A percentile compares a stretch with the other conserved stretches of the same genome.
Evolutionary conservation across 2,329 filamentous ascomycete genomes (phyloP).

Genomic region (Claviceps capensis): DNA sequence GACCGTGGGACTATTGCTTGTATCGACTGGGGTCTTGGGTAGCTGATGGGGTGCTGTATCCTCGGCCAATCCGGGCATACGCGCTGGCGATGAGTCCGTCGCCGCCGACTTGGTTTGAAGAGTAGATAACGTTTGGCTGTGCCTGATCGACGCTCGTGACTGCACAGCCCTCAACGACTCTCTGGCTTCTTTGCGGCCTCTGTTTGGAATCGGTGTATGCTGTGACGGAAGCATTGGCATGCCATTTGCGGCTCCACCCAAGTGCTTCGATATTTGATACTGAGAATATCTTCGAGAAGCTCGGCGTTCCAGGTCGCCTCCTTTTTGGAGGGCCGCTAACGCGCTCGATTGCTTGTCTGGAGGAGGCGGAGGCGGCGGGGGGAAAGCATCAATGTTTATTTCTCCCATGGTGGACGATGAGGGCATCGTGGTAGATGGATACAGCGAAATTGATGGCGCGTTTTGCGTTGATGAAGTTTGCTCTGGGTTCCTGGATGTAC

Average conservation of each 20-base stretch:
- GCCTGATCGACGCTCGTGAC: slow-evolving; percentile 35
- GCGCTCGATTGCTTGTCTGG: slow-evolving; percentile 74
- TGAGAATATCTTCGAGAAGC: slow-evolving; percentile 89
- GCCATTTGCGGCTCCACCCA: slow-evolving; percentile 67
- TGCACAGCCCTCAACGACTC: slow-evolving; percentile 67
- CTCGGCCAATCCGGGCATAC: slow-evolving; percentile 50
- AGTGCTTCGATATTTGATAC: slow-evolving; percentile 91
- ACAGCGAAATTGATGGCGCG: slow-evolving; percentile 60
- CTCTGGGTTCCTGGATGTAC: slow-evolving; percentile 37
- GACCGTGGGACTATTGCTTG: slow-evolving; percentile 16
- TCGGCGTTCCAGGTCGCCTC: slow-evolving; percentile 80
- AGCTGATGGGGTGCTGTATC: slow-evolving; percentile 25
- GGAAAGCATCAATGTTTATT: slow-evolving; percentile 51
- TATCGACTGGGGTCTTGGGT: slow-evolving; percentile 8
- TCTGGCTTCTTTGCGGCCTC: slow-evolving; percentile 62
- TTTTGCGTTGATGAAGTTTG: slow-evolving; percentile 62
- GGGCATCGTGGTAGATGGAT: slow-evolving; percentile 41
- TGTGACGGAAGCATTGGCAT: slow-evolving; percentile 79
- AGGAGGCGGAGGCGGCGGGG: slow-evolving; percentile 57
- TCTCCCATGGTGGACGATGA: slow-evolving; percentile 25
- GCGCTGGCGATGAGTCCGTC: slow-evolving; percentile 48
- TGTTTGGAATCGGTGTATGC: slow-evolving; percentile 70
- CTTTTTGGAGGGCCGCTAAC: slow-evolving; percentile 76
- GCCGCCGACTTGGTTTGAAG: slow-evolving; percentile 26
- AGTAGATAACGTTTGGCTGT: slow-evolving; percentile 36